Conservation (phyloP, 2,329 filamentous ascomycete species). For the Nothophaeocryptopus gaeumannii region DNA sequence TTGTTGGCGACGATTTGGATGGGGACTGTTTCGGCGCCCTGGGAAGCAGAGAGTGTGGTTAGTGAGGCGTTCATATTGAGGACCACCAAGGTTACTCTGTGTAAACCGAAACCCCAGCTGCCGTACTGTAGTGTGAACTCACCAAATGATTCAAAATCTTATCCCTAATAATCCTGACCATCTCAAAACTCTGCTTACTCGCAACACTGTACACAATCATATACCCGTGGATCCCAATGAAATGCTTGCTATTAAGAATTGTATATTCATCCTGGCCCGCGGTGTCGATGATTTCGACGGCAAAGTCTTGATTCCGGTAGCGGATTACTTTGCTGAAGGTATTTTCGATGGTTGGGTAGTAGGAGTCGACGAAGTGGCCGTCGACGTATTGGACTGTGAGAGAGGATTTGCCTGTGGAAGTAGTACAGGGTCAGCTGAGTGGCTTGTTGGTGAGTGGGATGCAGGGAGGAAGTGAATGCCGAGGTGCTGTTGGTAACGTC, state of each 20-base stretch:
- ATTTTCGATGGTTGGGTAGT: constrained; percentile 99
- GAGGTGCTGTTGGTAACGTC: background rate
- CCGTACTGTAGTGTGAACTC: too few relatives aligned
- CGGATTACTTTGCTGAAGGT: constrained; percentile 96
- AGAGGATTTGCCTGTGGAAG: constrained; percentile 79
- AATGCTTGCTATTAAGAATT: constrained; percentile 96
- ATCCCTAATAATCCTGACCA: constrained; percentile 92
- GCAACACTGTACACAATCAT: constrained; percentile 98
- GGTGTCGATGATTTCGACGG: constrained; percentile 96
- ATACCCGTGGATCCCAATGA: constrained; percentile 98
- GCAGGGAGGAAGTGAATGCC: background rate
- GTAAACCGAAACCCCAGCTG: too few relatives aligned
- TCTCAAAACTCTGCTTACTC: constrained; percentile 91
- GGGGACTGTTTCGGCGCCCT: constrained; percentile 90
- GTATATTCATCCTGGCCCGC: constrained; percentile 97
- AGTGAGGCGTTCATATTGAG: background rate
- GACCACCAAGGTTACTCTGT: too few relatives aligned
- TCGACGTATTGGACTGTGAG: constrained; percentile 96
- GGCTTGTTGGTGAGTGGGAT: too few relatives aligned
- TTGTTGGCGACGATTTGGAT: constrained; percentile 97
- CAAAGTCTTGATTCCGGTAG: constrained; percentile 87
- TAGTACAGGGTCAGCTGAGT: too few relatives aligned
- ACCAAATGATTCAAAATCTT: constrained; percentile 97
- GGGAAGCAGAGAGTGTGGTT: background rate
- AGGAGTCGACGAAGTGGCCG: constrained; percentile 96